Base-by-base conservation (phyloP, 441 rosid genomes). In the Aquilaria agallochum region DNA sequence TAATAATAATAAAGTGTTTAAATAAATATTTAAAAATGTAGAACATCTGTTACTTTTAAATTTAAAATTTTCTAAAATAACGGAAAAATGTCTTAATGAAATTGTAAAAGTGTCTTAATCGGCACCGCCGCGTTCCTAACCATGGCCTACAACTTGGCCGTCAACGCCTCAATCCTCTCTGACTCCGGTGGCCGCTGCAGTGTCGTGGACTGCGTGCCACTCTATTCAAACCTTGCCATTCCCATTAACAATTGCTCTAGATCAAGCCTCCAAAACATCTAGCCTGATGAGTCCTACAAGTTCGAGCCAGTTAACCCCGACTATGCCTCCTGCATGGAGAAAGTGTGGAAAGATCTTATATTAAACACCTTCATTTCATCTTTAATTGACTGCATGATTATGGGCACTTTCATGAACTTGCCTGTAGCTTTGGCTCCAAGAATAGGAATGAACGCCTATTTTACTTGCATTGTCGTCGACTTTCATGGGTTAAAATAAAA, bases 351-450 rank as follows among this genome's bases (percentile, higher is more conserved):
- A 49, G 98, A 93, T 66, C 87, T 93, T 0, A 86, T 93, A 54
- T 95, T 90, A 13, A 96, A 97, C 55, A 93, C 98, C 0, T 84
- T 68, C 2, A 88, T 81, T 8, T 81, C 97, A 4, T 88, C 98
- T 9, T 68, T 93, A 0, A 77, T 88, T 61, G 98, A 95, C 0
- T 88, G 97, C 52, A 55, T 90, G 6, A 87, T 90, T 46, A 93
- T 93, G 97, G 98, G 98, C 1, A 52, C 67, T 2, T 78, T 93
- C 58, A 95, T 96, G 50, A 93, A 93, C 71, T 80, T 93, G 9
- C 98, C 98, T 0, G 49, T 93, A 13, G 98, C 91, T 13, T 14
- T 93, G 59, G 98, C 98, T 46, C 98, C 98, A 0, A 97, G 98
- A 3, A 93, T 93, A 97, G 98, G 98, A 5, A 69, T 86, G 0